These are phyloP conservation scores for Galium porrigens DNA, from an alignment of 305 asterid genomes.

Conservation along the genomic window DNA sequence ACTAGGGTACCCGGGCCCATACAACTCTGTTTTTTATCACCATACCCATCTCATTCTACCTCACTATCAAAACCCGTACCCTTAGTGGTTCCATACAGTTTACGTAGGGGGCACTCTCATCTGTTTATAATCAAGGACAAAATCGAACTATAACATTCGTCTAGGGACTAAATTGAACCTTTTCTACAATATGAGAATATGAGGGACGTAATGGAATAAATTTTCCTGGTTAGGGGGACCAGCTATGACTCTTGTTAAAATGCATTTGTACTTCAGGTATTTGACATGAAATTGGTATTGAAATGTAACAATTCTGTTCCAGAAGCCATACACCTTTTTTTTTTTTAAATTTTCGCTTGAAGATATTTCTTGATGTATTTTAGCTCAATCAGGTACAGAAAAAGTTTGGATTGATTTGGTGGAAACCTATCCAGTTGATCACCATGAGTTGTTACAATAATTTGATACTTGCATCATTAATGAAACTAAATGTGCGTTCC, in stretches of 20 bases:
- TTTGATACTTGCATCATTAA: background rate
- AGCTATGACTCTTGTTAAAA: no score
- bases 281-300: background rate
- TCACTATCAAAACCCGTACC: background rate
- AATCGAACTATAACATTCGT: background rate
- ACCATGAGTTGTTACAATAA: background rate
- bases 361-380: background rate
- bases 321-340: background rate
- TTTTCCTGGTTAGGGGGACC: no score
- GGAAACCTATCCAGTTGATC: background rate
- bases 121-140: background rate
- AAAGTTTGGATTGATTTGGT: background rate
- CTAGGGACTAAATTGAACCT: background rate
- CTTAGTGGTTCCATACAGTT: background rate
- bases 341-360: background rate
- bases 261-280: no score
- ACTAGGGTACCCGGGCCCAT: background rate
- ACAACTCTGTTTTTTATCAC: no score
- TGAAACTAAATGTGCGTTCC: background rate
- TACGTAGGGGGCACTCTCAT: background rate
- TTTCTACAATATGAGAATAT: background rate
- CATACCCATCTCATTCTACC: background rate
- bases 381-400: background rate
- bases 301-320: constrained; percentile 1
- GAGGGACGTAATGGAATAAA: background rate